Evolutionary conservation across 2,329 filamentous ascomycete genomes (phyloP), one percentile per base, ranked within the genome.

Genomic region (Conoideocrella luteorostrata): DNA sequence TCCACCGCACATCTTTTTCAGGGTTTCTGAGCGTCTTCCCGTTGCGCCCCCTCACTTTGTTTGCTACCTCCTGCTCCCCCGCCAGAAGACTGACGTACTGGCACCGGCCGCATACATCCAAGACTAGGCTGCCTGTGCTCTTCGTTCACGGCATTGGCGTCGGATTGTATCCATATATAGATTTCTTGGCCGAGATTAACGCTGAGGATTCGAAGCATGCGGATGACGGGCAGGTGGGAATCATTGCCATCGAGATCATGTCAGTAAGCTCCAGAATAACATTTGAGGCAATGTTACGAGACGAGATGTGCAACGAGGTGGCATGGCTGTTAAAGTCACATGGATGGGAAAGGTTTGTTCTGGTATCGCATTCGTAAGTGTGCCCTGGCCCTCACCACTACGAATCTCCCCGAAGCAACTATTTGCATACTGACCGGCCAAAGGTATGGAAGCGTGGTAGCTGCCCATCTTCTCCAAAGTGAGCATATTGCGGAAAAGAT

Each of bases 91-190:
- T 78, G 3, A 71, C 71, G 29, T 83, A 83, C 61, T 83, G 78
- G 77, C 67, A 78, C 51, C 71, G 73, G 21, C 72, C 72, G 9
- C 80, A 84, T 50, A 80, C 70, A 1, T 80, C 79, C 2, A 72
- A 69, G 44, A 74, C 67, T 1, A 68, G 69, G 33, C 65, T 77
- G 3, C 79, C 79, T 0, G 57, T 84, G 12, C 59, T 84, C 5
- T 83, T 80, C 56, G 70, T 84, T 22, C 79, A 84, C 50, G 79
- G 80, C 23, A 81, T 83, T 43, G 77, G 78, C 59, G 36, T 60
- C 23, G 58, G 58, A 3, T 51, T 83, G 3, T 72, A 76, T 50
- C 72, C 77, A 0, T 80, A 83, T 50, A 66, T 71, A 17, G 63
- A 67, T 21, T 78, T 80, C 52, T 56, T 83, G 10, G 58, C 61